Conservation (phyloP, 2,329 filamentous ascomycete species). For the Xenosphaeropsis pyriputrescens region DNA sequence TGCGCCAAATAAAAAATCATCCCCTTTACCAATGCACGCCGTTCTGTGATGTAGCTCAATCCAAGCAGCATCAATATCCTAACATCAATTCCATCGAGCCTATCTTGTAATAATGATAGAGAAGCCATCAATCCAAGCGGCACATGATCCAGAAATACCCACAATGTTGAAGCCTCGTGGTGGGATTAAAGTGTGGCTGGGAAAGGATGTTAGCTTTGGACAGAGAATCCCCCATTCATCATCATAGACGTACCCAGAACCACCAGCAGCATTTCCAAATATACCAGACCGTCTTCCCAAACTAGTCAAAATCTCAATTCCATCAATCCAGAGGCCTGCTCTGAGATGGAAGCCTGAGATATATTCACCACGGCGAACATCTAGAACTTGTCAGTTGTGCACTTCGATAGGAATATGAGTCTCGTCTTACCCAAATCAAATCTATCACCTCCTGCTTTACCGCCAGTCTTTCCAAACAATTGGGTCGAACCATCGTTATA, state of each 20-base stretch:
- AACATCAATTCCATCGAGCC: slow-evolving; percentile 10
- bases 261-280: slow-evolving; percentile 69
- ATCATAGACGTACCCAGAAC: slow-evolving; percentile 57
- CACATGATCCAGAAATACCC: slow-evolving; percentile 73
- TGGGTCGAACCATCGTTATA: slow-evolving; percentile 81
- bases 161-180: slow-evolving; percentile 81
- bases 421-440: slow-evolving; percentile 57
- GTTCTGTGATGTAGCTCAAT: too few relatives aligned
- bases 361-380: slow-evolving; percentile 73
- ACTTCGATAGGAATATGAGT: background rate
- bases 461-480: slow-evolving; percentile 71
- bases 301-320: slow-evolving; percentile 78
- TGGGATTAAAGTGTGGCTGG: slow-evolving; percentile 74
- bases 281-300: slow-evolving; percentile 72
- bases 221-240: background rate
- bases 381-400: slow-evolving; percentile 24
- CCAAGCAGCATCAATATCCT: too few relatives aligned
- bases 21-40: too few relatives aligned
- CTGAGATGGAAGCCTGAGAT: slow-evolving; percentile 76
- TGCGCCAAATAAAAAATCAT: too few relatives aligned
- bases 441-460: slow-evolving; percentile 51
- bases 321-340: slow-evolving; percentile 73
- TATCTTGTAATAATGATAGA: slow-evolving; percentile 64
- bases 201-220: background rate
- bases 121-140: slow-evolving; percentile 72